Evolutionary conservation across 257 asterid species (phyloP).

Genomic region (Sherardia arvensis): DNA sequence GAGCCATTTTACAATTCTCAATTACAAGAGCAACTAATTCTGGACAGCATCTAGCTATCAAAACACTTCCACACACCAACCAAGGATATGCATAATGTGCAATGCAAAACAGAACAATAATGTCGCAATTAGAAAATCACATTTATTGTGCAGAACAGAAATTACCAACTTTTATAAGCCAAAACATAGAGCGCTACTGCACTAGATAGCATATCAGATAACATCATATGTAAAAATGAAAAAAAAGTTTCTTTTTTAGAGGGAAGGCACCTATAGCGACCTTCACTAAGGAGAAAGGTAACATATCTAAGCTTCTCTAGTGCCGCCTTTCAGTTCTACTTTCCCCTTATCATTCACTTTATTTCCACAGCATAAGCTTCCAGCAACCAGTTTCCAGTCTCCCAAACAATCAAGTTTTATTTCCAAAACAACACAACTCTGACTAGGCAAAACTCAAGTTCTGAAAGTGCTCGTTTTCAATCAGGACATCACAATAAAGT

Average conservation of each 20-base stretch:
- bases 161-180: too few species aligned
- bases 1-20: too few species aligned
- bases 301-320: not conserved
- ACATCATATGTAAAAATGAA: not conserved
- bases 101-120: too few species aligned
- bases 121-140: too few species aligned
- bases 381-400: not conserved
- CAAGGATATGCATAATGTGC: not conserved
- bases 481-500: not conserved
- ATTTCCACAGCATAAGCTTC: not conserved
- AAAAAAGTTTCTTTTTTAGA: not conserved
- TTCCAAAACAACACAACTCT: not conserved
- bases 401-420: not conserved
- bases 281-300: not conserved
- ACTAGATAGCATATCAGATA: not conserved
- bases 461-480: too few species aligned
- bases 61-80: not conserved
- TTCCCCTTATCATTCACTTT: not conserved
- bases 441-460: not conserved
- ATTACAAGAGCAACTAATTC: too few species aligned
- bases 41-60: not conserved
- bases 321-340: not conserved
- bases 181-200: constrained; percentile 2
- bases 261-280: not conserved
- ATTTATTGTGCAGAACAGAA: not conserved